Base-by-base conservation (phyloP, 805 yeast species). In the Yamadazyma paraphyllophila region DNA sequence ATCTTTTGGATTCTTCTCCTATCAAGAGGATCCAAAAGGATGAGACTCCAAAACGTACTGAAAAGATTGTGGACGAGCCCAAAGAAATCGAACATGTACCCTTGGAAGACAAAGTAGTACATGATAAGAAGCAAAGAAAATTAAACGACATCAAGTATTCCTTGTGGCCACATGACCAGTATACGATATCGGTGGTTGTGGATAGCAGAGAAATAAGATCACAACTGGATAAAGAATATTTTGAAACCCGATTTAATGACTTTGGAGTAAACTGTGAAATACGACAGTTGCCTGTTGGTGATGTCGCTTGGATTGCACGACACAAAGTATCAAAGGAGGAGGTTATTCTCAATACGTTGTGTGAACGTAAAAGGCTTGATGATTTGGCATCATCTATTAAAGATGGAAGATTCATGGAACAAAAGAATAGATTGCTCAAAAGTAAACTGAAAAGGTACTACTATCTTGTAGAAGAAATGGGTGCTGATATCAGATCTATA, bases 321-420 rank as follows among this genome's bases (percentile, higher is more conserved):
- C 77, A 89, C 56, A 77, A 69, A 43, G 54, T 48, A 0, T 77
- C 87, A 0, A 74, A 77, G 1, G 75, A 76, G 43, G 83, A 83
- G 44, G 88, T 83, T 4, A 84, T 88, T 0, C 65, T 94, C 13
- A 86, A 92, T 60, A 83, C 80, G 50, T 85, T 94, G n/a, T 76
- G 92, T 38, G 99, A 94, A 67, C 73, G 99, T 32, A 94, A 94
- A 64, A 69, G 97, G 45, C 64, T 91, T 36, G 96, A 88, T 59
- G 99, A 94, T 71, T 74, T 94, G 56, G 85, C 85, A 0, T 59
- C 73, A 29, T 87, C 96, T 42, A 89, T 94, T 38, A 76, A 78
- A 48, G 99, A 94, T 64, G 96, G 96, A 2, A 68, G 99, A 41
- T 90, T 85, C 57, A 72, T 74, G 44, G 99, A 94, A 60, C 99